These are phyloP conservation scores for Agroathelia rolfsii DNA, from an alignment of 1,284 basidiomycete genomes.

Conservation along the genomic window DNA sequence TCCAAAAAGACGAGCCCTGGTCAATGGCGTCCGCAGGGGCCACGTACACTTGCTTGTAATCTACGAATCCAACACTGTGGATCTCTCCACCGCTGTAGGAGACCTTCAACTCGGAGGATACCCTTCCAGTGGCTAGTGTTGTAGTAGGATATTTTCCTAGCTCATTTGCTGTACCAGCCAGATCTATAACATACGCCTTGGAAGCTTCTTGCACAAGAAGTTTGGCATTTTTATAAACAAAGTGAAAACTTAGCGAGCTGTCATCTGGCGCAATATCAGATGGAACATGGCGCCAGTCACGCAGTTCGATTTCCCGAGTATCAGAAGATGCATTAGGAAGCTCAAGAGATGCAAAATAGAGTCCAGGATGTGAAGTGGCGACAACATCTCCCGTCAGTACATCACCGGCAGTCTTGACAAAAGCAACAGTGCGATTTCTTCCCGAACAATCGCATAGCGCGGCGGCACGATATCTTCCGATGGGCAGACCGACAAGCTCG, in stretches of 20 bases:
- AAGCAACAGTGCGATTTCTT: constrained; percentile 40
- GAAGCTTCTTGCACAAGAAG: constrained; percentile 48
- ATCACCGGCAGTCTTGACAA: constrained; percentile 51
- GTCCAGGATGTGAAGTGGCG: constrained; percentile 49
- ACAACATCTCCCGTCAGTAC: constrained; percentile 51
- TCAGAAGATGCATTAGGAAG: constrained; percentile 21
- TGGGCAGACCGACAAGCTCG: constrained; percentile 44
- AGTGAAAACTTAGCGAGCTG: constrained; percentile 35
- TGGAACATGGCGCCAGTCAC: constrained; percentile 31
- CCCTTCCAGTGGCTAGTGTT: constrained; percentile 41
- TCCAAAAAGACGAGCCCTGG: constrained; percentile 43
- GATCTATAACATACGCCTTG: constrained; percentile 44
- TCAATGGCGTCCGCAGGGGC: constrained; percentile 28
- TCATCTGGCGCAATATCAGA: constrained; percentile 31
- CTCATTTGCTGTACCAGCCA: constrained; percentile 34
- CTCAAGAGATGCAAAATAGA: constrained; percentile 51
- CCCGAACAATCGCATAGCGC: constrained; percentile 37
- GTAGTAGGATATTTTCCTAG: constrained; percentile 38
- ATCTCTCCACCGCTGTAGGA: constrained; percentile 12
- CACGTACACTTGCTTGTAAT: constrained; percentile 56
- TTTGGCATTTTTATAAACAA: constrained; percentile 37
- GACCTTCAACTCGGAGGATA: constrained; percentile 45
- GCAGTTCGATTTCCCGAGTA: constrained; percentile 20
- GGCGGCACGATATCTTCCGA: constrained; percentile 56
- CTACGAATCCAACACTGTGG: constrained; percentile 46